Evolutionary conservation across 2,329 filamentous ascomycete species (phyloP), one percentile per base, ranked within the genome.

Genomic region (Alternaria infectoria): DNA sequence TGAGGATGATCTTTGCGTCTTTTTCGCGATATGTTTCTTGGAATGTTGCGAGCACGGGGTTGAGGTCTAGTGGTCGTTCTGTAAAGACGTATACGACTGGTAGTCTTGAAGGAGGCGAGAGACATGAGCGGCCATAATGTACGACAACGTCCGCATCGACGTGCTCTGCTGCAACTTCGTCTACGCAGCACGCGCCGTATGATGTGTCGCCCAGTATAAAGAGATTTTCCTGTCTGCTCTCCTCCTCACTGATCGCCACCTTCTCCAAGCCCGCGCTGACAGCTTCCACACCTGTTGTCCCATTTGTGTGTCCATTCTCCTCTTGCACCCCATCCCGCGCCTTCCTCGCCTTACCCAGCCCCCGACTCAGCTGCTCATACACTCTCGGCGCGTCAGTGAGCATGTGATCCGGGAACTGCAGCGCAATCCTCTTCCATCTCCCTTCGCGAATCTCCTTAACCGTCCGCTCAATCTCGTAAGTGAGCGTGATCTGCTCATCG

Each of bases 351-450:
- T 73, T 69, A 43, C 79, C 78, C 52, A 91, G 74, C 0, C 85
- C 86, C 47, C 83, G 81, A 59, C 83, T 84, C 65, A 97, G 80
- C 1, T 88, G 83, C 57, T 90, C 88, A 60, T 91, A 93, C 0
- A 97, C 92, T 61, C 91, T 86, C 6, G 93, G 91, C 9, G 92
- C 93, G 84, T 99, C 93, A 1, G 88, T 85, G 1, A 99, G 86
- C 93, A 98, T 97, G 26, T 90, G 86, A 81, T 99, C 96, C 0
- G 96, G 95, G 71, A 99, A 98, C 77, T 99, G 96, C n/a, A 99
- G 83, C 1, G 93, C 96, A 30, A 99, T 87, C 54, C 91, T 87
- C 66, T 82, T 87, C 87, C 93, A 97, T 78, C 85, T 85, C 46
- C 89, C 91, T 6, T 84, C 80, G n/a, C 85, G 84, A 50, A 99